Percentiles rank a stretch among this genome's conserved stretches.
Evolutionary conservation across 176 grass and related monocot species (phyloP).

Genomic region (Bonia amplexicaulis): DNA sequence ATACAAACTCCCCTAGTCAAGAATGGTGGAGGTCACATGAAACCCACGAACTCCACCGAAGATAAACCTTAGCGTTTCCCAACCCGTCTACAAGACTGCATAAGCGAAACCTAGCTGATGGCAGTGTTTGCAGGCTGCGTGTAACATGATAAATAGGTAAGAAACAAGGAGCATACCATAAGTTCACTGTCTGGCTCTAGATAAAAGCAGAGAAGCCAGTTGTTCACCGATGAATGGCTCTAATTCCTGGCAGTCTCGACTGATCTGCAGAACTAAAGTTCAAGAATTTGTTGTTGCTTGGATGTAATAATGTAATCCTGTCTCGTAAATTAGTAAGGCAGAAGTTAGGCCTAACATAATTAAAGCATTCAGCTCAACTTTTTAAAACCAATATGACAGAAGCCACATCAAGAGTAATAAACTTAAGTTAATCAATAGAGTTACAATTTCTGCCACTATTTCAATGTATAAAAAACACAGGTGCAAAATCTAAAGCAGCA

Average conservation of each 20-base stretch:
- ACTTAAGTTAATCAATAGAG: neutral
- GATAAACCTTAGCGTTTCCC: neutral
- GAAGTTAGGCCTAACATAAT: neutral
- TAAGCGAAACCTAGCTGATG: neutral
- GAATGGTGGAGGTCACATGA: neutral
- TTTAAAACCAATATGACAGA: neutral
- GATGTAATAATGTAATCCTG: neutral
- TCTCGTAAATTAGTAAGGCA: neutral
- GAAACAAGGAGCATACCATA: constrained; percentile 47
- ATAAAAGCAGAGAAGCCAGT: constrained; percentile 89
- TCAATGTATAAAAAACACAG: neutral
- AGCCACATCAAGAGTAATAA: neutral
- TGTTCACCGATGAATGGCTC: constrained; percentile 95
- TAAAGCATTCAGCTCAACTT: neutral
- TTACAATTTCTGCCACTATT: neutral
- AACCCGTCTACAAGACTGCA: neutral
- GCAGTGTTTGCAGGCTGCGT: neutral
- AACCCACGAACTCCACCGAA: neutral
- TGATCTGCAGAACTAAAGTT: constrained; percentile 62
- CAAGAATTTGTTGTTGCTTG: neutral
- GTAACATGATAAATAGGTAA: neutral
- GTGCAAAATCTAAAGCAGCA: neutral
- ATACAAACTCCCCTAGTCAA: too few species aligned
- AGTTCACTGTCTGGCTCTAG: constrained; percentile 91
- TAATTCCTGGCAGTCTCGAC: constrained; percentile 95